Evolutionary conservation across 768 basidiomycete genomes (phyloP).

Genomic region (Russula compacta): DNA sequence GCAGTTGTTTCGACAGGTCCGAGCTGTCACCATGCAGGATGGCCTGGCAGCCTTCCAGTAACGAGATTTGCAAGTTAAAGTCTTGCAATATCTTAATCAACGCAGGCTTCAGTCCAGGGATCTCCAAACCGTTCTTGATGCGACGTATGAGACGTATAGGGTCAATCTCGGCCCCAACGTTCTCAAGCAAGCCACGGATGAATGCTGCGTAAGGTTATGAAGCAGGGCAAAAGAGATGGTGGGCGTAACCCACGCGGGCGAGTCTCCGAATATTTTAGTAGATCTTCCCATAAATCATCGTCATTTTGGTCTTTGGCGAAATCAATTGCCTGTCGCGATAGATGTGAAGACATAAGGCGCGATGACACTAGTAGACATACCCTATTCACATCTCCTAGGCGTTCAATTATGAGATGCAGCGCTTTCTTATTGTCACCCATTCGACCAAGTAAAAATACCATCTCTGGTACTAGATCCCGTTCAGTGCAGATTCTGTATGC

Average conservation of each 20-base stretch:
- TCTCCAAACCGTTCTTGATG: slow-evolving; percentile 93
- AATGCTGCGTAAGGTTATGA: slow-evolving; percentile 48
- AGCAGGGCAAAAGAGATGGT: neutral
- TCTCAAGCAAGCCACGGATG: slow-evolving; percentile 90
- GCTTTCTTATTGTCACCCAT: slow-evolving; percentile 99
- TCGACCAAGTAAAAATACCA: slow-evolving; percentile 93
- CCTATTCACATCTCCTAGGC: slow-evolving; percentile 84
- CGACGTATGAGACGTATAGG: slow-evolving; percentile 89
- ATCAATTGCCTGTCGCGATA: slow-evolving; percentile 52
- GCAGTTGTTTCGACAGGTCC: slow-evolving; percentile 57
- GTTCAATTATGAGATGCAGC: slow-evolving; percentile 87
- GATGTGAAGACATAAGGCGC: neutral
- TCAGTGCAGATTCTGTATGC: slow-evolving; percentile 82
- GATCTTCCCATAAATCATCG: slow-evolving; percentile 96
- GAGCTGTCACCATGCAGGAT: slow-evolving; percentile 80
- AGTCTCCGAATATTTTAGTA: slow-evolving; percentile 89
- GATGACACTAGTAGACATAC: slow-evolving; percentile 35
- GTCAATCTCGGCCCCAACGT: slow-evolving; percentile 92
- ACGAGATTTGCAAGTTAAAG: slow-evolving; percentile 87
- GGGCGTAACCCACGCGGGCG: slow-evolving; percentile 54
- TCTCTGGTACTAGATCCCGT: slow-evolving; percentile 83
- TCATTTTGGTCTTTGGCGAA: slow-evolving; percentile 97
- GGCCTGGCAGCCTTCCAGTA: slow-evolving; percentile 86
- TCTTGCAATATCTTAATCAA: slow-evolving; percentile 96
- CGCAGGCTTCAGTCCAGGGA: slow-evolving; percentile 89